Conservation (phyloP, 176 grass and related monocot genomes). For the Lolium perenne region DNA sequence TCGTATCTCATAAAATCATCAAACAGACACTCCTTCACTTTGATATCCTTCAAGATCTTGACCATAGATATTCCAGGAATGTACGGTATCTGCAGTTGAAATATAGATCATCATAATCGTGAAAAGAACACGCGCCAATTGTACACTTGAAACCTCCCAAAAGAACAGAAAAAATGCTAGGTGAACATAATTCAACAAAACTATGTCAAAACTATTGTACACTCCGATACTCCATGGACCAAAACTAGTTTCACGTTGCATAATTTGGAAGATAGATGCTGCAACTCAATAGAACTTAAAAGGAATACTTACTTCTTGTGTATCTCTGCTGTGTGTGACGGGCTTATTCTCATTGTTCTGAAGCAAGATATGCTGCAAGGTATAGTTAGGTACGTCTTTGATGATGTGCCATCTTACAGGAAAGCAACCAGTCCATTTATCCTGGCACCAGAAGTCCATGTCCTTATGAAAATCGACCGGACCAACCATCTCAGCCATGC, state of each 20-base stretch:
- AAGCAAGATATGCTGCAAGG: constrained; percentile 71
- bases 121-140: not conserved
- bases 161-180: not conserved
- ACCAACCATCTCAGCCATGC: constrained; percentile 92
- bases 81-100: constrained; percentile 65
- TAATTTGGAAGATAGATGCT: not conserved
- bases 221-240: not conserved
- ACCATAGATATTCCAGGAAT: constrained; percentile 60
- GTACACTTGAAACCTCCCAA: not conserved
- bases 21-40: constrained; percentile 59
- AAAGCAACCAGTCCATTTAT: constrained; percentile 96
- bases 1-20: constrained; percentile 87
- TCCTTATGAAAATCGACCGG: constrained; percentile 85
- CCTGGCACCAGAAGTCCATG: constrained; percentile 97
- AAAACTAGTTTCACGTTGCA: not conserved
- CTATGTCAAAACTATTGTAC: not conserved
- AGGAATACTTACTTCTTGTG: constrained; percentile 79
- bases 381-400: constrained; percentile 83
- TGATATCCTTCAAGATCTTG: constrained; percentile 70
- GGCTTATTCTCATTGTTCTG: constrained; percentile 96
- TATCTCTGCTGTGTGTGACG: constrained; percentile 97
- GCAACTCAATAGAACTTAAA: constrained; percentile 8
- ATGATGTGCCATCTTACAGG: constrained; percentile 94
- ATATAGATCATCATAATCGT: constrained; percentile 1
- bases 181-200: not conserved